Conservation (phyloP, 805 yeast species). For the Metschnikowia anglica region DNA sequence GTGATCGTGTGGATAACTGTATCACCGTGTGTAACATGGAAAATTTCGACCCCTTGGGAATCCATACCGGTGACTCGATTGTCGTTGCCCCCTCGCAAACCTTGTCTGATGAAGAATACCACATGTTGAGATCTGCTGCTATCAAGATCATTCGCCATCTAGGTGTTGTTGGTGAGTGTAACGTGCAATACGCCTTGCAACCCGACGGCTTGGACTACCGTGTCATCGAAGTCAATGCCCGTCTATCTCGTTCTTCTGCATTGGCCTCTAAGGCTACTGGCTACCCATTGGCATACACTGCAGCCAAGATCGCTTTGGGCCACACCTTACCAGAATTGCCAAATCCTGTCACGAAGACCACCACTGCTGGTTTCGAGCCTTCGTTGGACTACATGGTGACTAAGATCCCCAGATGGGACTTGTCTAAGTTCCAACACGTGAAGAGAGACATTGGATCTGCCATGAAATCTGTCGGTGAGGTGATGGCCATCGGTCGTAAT, state of each 20-base stretch:
- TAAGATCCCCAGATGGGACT: slow-evolving; percentile 98
- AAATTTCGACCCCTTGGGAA: slow-evolving; percentile 96
- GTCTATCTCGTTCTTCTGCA: slow-evolving; percentile 95
- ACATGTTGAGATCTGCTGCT: slow-evolving; percentile 97
- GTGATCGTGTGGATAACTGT: slow-evolving; percentile 95
- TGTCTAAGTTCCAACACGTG: slow-evolving; percentile 92
- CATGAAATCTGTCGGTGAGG: slow-evolving; percentile 99
- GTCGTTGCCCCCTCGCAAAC: slow-evolving; percentile 99
- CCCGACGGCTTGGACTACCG: slow-evolving; percentile 95
- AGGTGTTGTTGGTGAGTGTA: slow-evolving; percentile 99
- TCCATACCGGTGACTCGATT: slow-evolving; percentile 98
- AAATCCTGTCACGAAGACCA: slow-evolving; percentile 93
- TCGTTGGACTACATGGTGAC: slow-evolving; percentile 95
- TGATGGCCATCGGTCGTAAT: slow-evolving; percentile 97
- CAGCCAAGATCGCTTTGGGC: slow-evolving; percentile 95
- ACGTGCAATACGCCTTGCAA: slow-evolving; percentile 93
- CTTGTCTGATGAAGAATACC: slow-evolving; percentile 93
- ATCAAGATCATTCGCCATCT: slow-evolving; percentile 95
- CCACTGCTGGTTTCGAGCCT: slow-evolving; percentile 96
- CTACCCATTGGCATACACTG: slow-evolving; percentile 97
- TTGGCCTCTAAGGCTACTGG: slow-evolving; percentile 98
- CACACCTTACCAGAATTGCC: slow-evolving; percentile 93
- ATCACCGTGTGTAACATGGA: slow-evolving; percentile 99
- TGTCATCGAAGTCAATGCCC: slow-evolving; percentile 96
- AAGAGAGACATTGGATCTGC: slow-evolving; percentile 91